Base-by-base conservation (phyloP, 345 rosid species). In the Boechera divaricarpa region DNA sequence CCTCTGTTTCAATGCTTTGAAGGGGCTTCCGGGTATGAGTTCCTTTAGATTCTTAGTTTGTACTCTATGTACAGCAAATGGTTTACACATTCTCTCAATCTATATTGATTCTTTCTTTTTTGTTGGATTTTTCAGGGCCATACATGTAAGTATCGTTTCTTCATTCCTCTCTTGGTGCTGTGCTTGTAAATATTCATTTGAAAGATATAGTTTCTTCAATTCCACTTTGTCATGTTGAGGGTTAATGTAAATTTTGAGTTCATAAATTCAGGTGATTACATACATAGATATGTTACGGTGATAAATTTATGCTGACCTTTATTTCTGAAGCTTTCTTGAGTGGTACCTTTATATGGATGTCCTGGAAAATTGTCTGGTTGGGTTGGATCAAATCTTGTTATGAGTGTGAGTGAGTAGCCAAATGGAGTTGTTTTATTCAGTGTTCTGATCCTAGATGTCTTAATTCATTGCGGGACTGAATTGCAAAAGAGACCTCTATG, bases 1-100 rank as follows among this genome's bases (percentile, higher is more conserved):
- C 39, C 96, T 92, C 66, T 95, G 99, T 82, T 95, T 91, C 86
- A 89, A 89, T 83, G 91, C 98, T n/a, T 79, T 95, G 2, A 85
- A 86, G 80, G 99, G 99, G 69, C 99, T 95, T 78, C 99, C 99
- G 42, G 99, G 98, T 94, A 81, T 64, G 31, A 2, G 12, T 38
- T 18, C 39, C 18, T 21, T 15, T 1, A 6, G 12, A 36, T 62
- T 63, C 44, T 33, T 21, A 13, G 3, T 7, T 62, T 36, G 4
- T 45, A 35, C 72, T 21, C 4, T n/a, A 4, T 35, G 31, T 56
- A 29, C 26, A 55, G 5, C 5, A 71, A 31, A 48, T 65, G 39
- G 5, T 36, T 38, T 51, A 63, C 58, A 41, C 48, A 35, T 3
- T 36, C 5, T 49, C 52, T 64, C 5, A 36, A 31, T 80, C 52